Evolutionary conservation across 2,329 filamentous ascomycete genomes (phyloP).

Genomic region (Emergomyces orientalis): DNA sequence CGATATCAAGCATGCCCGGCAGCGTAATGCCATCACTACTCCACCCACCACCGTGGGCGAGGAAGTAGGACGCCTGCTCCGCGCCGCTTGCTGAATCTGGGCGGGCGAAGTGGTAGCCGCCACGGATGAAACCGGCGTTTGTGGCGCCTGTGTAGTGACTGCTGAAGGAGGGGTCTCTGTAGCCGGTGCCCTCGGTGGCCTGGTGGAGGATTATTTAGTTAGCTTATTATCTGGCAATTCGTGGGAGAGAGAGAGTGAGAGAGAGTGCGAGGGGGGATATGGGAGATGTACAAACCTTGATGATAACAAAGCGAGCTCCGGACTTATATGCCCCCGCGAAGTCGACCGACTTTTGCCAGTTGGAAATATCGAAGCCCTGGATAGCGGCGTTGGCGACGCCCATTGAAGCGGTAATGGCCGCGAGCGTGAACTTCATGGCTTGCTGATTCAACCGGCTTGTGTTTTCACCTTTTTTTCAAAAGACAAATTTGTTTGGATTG

Average conservation of each 20-base stretch:
- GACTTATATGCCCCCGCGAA: slow-evolving; percentile 31
- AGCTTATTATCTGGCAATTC: too few species aligned
- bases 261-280: too few species aligned
- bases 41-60: slow-evolving; percentile 48
- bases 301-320: slow-evolving; percentile 39
- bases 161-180: slow-evolving; percentile 40
- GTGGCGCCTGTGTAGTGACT: slow-evolving; percentile 44
- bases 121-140: slow-evolving; percentile 45
- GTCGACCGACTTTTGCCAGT: slow-evolving; percentile 34
- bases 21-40: slow-evolving; percentile 45
- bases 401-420: background rate
- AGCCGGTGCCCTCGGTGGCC: slow-evolving; percentile 47
- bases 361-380: slow-evolving; percentile 38
- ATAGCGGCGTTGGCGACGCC: slow-evolving; percentile 22
- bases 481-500: background rate
- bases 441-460: background rate
- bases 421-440: slow-evolving; percentile 1
- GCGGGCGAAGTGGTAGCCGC: slow-evolving; percentile 49
- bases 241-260: too few species aligned
- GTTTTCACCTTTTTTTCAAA: background rate
- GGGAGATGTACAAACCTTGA: slow-evolving; percentile 30
- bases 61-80: slow-evolving; percentile 45
- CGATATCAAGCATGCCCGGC: slow-evolving; percentile 50
- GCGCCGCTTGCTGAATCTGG: slow-evolving; percentile 38
- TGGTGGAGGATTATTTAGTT: slow-evolving; percentile 17